Base-by-base conservation (phyloP, 164 flowering plant species). In the Pachysandra terminalis region DNA sequence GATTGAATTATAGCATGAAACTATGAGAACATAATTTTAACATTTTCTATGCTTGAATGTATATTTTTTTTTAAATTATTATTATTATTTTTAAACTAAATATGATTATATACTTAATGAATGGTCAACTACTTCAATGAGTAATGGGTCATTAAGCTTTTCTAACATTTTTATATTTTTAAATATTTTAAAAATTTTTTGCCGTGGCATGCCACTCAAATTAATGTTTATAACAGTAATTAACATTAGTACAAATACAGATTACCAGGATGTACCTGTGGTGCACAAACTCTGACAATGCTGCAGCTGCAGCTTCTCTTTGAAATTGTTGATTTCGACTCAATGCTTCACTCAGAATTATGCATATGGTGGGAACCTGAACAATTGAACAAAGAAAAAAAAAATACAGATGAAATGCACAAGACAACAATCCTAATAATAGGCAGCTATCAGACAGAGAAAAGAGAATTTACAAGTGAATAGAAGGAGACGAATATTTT, bases 271-370 rank as follows among this genome's bases (percentile, higher is more conserved):
- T 64, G 61, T 81, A 96, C 99, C 99, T 81, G 66, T 80, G 87
- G n/a, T 85, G 88, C 26, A 92, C 81, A 81, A 93, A 96, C 81
- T 92, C 96, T 26, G 99, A 96, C 54, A 96, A 68, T 70, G 97
- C 93, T 37, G 95, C 97, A 66, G 98, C 95, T 26, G 98, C 99
- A 73, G 98, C 94, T 85, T 91, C 98, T 77, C 95, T 87, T 71
- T 85, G 90, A 77, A 80, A 79, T 59, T 74, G 82, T 63, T 81
- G 81, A 32, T 75, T 75, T 21, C 76, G 84, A 74, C 84, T 79
- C 69, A 96, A 69, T 57, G 94, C 86, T 71, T 83, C 81, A 65
- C 84, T 84, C 68, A 96, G 72, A 68, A 82, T 80, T 41, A 71
- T 17, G 68, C 91, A 90, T 68, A 96, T 88, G 53, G 71, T 64